These are phyloP conservation scores for Trapa bicornis DNA, from an alignment of 345 rosid genomes.

Conservation along the genomic window DNA sequence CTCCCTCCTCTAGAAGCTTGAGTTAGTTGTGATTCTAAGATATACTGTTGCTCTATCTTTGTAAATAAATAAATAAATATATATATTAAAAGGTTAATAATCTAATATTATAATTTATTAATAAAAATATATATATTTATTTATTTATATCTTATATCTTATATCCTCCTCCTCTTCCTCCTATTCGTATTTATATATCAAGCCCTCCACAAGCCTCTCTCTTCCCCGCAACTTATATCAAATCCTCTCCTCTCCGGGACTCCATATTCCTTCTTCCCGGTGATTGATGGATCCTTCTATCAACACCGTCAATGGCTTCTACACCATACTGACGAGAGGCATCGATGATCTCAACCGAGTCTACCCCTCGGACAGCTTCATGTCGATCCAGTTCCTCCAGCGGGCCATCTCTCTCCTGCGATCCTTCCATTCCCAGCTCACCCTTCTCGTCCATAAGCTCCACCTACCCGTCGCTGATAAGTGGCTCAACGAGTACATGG, in stretches of 20 bases:
- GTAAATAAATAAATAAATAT: too few species aligned
- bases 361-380: constrained; percentile 53
- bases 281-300: constrained; percentile 46
- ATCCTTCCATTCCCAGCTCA: constrained; percentile 77
- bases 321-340: constrained; percentile 62
- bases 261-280: too few species aligned
- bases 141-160: too few species aligned
- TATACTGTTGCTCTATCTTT: not conserved
- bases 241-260: too few species aligned
- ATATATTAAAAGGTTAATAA: too few species aligned
- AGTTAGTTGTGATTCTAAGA: too few species aligned
- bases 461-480: constrained; percentile 91
- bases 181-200: not conserved
- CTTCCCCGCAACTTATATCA: not conserved
- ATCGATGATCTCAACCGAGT: constrained; percentile 82
- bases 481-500: constrained; percentile 99
- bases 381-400: constrained; percentile 77
- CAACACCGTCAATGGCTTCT: constrained; percentile 77
- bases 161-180: not conserved
- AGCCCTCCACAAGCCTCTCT: constrained; percentile 11
- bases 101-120: too few species aligned
- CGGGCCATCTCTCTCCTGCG: constrained; percentile 57
- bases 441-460: constrained; percentile 73
- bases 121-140: too few species aligned
- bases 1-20: too few species aligned